Conservation (phyloP, 768 basidiomycete genomes). For the Agrocybe praecox region DNA sequence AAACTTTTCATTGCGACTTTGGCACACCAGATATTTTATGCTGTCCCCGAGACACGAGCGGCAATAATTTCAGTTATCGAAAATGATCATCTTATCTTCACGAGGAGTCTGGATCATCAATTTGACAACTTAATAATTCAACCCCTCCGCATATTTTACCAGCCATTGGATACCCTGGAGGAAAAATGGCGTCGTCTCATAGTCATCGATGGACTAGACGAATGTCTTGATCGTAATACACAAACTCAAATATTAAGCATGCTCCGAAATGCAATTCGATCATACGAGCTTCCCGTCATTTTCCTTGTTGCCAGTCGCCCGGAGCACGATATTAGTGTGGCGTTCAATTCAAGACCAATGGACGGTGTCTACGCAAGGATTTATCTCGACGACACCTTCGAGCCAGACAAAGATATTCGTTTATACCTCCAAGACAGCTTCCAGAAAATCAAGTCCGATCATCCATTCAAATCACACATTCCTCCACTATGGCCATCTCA, state of each 20-base stretch:
- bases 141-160: neutral
- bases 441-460: constrained; percentile 7
- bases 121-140: neutral
- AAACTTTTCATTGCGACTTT: constrained; percentile 7
- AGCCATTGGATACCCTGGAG: neutral
- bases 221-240: neutral
- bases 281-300: neutral
- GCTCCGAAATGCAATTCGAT: neutral
- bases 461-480: constrained; percentile 1
- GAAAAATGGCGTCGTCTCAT: neutral
- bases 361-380: neutral
- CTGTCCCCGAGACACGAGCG: neutral
- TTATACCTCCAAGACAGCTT: constrained; percentile 10
- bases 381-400: constrained; percentile 7
- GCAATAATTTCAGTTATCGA: neutral
- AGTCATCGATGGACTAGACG: neutral
- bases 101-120: neutral
- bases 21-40: constrained; percentile 9
- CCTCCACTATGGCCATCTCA: constrained; percentile 1
- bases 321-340: constrained; percentile 7
- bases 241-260: neutral
- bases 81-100: constrained; percentile 4
- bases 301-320: constrained; percentile 4
- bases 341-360: constrained; percentile 3
- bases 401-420: constrained; percentile 10